phyloP scores from a whole-genome alignment of 257 asterid species.

The Mentha longifolia region DNA sequence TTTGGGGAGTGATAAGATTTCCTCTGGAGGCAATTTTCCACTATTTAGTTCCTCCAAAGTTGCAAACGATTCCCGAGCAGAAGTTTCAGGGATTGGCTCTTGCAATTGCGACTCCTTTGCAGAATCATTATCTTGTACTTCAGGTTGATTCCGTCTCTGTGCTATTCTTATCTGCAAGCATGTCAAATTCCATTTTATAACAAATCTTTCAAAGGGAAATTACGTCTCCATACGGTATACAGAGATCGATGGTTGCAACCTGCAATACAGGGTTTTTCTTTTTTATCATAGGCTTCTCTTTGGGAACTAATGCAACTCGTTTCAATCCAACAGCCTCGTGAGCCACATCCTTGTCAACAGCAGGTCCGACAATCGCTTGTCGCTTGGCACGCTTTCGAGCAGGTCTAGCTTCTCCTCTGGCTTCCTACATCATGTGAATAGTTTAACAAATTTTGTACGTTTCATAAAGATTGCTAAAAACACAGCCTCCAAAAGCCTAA shows the following conservation, averaged over 20 bases:
- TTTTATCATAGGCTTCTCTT: constrained; percentile 76
- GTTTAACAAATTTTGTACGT: too few species aligned
- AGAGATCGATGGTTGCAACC: constrained; percentile 47
- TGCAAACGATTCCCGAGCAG: constrained; percentile 54
- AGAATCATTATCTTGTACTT: constrained; percentile 42
- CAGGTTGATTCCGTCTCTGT: constrained; percentile 64
- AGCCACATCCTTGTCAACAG: constrained; percentile 73
- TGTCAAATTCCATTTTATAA: constrained; percentile 23
- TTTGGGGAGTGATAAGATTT: constrained; percentile 85
- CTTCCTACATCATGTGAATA: constrained; percentile 54
- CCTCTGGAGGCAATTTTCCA: constrained; percentile 93
- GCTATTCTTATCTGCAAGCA: constrained; percentile 74
- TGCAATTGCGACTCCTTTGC: constrained; percentile 39
- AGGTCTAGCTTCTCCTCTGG: constrained; percentile 43
- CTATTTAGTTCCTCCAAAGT: constrained; percentile 66
- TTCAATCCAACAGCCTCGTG: constrained; percentile 94
- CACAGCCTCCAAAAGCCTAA: too few species aligned
- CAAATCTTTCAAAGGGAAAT: constrained; percentile 21
- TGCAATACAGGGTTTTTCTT: constrained; percentile 76
- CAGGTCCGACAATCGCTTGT: constrained; percentile 84
- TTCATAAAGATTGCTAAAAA: too few species aligned
- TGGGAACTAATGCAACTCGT: constrained; percentile 73
- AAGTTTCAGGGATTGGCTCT: constrained; percentile 44
- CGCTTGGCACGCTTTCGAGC: constrained; percentile 67
- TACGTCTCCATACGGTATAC: not conserved